phyloP scores from a whole-genome alignment of 495 filamentous ascomycete genomes.

The Penicillium simplicissimum region DNA sequence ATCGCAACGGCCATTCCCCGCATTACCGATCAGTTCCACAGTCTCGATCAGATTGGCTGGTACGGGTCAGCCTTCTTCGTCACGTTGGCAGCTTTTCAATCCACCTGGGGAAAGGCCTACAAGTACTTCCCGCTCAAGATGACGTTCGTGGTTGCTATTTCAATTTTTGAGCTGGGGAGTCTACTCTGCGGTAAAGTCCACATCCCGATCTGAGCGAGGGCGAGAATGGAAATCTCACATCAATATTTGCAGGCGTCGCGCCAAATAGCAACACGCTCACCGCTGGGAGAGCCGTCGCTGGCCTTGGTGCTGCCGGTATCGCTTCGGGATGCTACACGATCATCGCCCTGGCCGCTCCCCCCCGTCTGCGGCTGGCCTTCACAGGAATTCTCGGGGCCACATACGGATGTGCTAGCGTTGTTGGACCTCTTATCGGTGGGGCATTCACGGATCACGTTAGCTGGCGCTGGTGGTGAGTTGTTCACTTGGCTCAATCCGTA shows the following conservation, averaged over 20 bases:
- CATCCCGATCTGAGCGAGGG: not conserved
- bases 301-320: constrained; percentile 52
- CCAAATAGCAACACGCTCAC: constrained; percentile 51
- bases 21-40: constrained; percentile 69
- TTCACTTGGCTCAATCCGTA: not conserved
- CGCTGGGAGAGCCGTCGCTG: constrained; percentile 70
- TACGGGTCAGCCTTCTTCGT: constrained; percentile 68
- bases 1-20: constrained; percentile 71
- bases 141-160: constrained; percentile 59
- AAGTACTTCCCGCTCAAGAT: constrained; percentile 44
- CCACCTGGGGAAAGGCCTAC: constrained; percentile 39
- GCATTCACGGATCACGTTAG: constrained; percentile 25
- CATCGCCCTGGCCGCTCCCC: constrained; percentile 44
- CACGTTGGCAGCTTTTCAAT: constrained; percentile 54
- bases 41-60: constrained; percentile 65
- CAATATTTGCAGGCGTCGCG: constrained; percentile 17
- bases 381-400: constrained; percentile 49
- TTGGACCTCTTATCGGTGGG: constrained; percentile 41
- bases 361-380: constrained; percentile 48
- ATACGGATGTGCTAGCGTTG: constrained; percentile 48
- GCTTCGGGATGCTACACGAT: constrained; percentile 25
- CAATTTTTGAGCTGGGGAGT: constrained; percentile 51
- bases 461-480: constrained; percentile 29
- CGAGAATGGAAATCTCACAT: not conserved
- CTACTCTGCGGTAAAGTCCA: constrained; percentile 17